Base-by-base conservation (phyloP, 441 rosid genomes). In the Jatropha multifida region DNA sequence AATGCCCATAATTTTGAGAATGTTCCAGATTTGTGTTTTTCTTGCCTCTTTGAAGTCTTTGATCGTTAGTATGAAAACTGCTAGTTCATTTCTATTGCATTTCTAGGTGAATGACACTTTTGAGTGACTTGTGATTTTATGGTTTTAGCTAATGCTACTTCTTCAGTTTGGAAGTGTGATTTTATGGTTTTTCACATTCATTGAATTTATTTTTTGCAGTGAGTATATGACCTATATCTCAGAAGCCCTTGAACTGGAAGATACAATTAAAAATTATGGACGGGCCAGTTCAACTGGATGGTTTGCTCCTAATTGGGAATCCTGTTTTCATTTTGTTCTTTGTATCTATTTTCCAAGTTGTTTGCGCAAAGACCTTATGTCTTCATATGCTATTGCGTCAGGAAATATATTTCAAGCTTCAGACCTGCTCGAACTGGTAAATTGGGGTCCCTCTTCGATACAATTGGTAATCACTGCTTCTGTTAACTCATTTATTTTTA, bases 391-490 rank as follows among this genome's bases (percentile, higher is more conserved):
- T 72, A 48, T 75, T 14, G 74, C 79, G 79, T 71, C 82, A 96
- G 99, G 98, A 91, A 84, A 89, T 96, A 90, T 78, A 77, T 96
- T 49, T 96, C 99, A 71, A 94, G 97, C 90, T 88, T 94, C 84
- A 87, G 95, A 85, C 78, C 90, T 69, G 80, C 71, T 68, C 88
- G 92, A 78, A 83, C 79, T 62, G 98, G 97, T 68, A 87, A 88
- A 74, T 62, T 88, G 78, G 99, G 96, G 15, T 56, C 85, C 67
- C 44, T 85, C 77, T 74, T 92, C 14, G 97, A 90, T 80, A 87
- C 90, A 51, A 78, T 84, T 10, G 99, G 99, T 96, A 91, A 80
- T 72, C 27, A 18, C 64, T 52, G 52, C 58, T 65, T 42, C 74
- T 60, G 9, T 54, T 18, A 42, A 58, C 7, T 20, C 23, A 2